Evolutionary conservation across 192 early-diverging fungal species (phyloP), one percentile per base, ranked within the genome.

Genomic region (Linnemannia zychae): DNA sequence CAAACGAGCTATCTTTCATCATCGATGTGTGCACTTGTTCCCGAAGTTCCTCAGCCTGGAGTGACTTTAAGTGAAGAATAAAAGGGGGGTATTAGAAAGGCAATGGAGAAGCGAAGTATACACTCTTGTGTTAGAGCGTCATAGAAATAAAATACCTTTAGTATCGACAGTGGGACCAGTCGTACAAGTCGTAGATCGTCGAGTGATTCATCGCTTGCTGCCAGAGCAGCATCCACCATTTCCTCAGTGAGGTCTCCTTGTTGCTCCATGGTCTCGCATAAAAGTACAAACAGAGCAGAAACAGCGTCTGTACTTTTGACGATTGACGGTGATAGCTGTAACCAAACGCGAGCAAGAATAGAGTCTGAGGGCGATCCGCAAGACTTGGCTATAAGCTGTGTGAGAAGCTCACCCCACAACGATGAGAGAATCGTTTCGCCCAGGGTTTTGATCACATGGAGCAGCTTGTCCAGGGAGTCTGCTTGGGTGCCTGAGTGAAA

Each of bases 161-260:
- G 71, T 1, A 82, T 47, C 15, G 46, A 20, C 12, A 82, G 36
- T 33, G 81, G 75, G 4, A 60, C 63, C 3, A 82, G 46, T 7
- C 81, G 53, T 2, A 49, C 68, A 13, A 77, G 31, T 16, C 75
- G 67, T n/a, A 82, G 75, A 37, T 82, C 75, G 31, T 82, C 81
- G 22, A 82, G n/a, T 18, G 69, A 46, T 57, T 82, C 81, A 57
- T 82, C 81, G 47, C 75, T 73, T 5, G 73, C 67, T 40, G 77
- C 81, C 46, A 82, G 13, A 18, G 81, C 75, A 1, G 33, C 65
- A 3, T 82, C 71, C 28, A 82, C 47, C 36, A 67, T 63, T 2
- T 72, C 60, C n/a, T 82, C 81, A 11, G 75, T 67, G 9, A 77
- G 12, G 1, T 40, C 37, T 2, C 81, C 81, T 46, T 82, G 81